Evolutionary conservation across 495 filamentous ascomycete genomes (phyloP), one percentile per base, ranked within the genome.

Genomic region (Parmelia sp.): DNA sequence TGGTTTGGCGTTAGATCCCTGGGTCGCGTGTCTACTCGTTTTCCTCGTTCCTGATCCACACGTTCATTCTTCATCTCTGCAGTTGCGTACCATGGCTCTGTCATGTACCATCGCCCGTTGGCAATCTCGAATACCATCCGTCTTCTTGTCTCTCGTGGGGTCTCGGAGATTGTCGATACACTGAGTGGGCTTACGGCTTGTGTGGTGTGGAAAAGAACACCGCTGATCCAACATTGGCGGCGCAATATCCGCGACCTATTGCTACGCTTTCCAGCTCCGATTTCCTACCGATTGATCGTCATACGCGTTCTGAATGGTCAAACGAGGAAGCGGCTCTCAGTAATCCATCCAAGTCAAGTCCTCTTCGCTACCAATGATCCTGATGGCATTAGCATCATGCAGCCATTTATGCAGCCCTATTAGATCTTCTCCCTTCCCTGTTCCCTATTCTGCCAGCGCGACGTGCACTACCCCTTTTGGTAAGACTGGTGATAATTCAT

Each of bases 211-310:
- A 47, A 62, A 39, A 40, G 47, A 15, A 53, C 49, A 36, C 37
- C 33, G 49, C 51, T 57, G 61, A 63, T 63, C 61, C 39, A 63
- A 63, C 61, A 45, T 27, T 57, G 39, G 47, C 57, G 51, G 59
- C 58, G 15, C 45, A 31, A 60, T 56, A 65, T 61, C 45, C 63
- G 59, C 63, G 63, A 61, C 57, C 49, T 65, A 65, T 65, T 60
- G 39, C 36, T 36, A 21, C 25, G 8, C 45, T 61, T 37, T 35
- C 40, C 63, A 61, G 36, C 47, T 56, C 61, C 61, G 37, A 57
- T 25, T 57, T 37, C 36, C 29, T 57, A 57, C 61, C 61, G 17
- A 57, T 42, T 35, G 51, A 63, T 44, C 61, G 27, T 57, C 51
- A 57, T 44, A 56, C 61, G 61, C 40, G 37, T 63, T 36, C 33